Conservation (phyloP, 2,329 filamentous ascomycete species). For the Neonectria faginata region DNA sequence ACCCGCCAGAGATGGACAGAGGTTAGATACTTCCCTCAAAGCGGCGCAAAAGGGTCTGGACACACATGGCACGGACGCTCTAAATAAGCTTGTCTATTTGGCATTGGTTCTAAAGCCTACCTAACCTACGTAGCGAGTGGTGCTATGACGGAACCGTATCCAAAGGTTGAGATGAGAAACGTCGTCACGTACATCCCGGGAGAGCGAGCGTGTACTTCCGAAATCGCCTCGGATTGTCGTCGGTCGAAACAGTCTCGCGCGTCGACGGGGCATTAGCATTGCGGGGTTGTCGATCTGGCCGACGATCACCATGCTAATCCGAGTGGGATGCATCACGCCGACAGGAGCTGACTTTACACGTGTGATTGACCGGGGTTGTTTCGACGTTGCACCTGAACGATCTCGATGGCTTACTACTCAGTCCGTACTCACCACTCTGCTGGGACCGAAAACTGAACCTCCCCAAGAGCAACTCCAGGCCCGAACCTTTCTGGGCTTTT, state of each 20-base stretch:
- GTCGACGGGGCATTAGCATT: constrained; percentile 31
- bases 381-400: neutral
- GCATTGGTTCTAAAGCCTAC: neutral
- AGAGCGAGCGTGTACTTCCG: neutral
- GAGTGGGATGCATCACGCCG: constrained; percentile 4
- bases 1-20: neutral
- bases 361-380: neutral
- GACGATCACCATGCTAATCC: constrained; percentile 22
- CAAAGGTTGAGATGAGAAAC: neutral
- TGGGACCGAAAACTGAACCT: neutral
- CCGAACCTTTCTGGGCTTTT: neutral
- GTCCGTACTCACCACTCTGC: too few relatives aligned
- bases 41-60: too few relatives aligned
- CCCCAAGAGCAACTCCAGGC: neutral
- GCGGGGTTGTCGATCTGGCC: constrained; percentile 44
- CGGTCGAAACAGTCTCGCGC: constrained; percentile 15
- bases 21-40: neutral
- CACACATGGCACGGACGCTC: neutral
- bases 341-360: neutral
- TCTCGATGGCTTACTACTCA: neutral
- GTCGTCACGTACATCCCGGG: neutral
- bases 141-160: neutral
- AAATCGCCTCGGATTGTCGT: constrained; percentile 6
- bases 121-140: neutral
- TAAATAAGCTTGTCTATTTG: neutral